phyloP scores from a whole-genome alignment of 1,284 basidiomycete genomes.

The Naganishia liquefaciens region DNA sequence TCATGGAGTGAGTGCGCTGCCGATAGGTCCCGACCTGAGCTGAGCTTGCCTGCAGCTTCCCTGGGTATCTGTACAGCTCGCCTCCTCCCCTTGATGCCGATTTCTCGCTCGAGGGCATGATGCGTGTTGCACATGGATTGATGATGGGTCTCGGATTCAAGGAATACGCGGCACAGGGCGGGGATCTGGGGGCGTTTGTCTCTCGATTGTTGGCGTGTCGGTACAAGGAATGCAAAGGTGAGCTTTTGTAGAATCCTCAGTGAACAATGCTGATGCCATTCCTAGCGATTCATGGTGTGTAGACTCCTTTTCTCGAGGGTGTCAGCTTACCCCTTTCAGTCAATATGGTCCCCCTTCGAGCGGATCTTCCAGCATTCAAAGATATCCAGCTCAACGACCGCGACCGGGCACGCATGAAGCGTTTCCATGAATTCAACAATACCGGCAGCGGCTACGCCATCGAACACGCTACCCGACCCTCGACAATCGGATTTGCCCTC shows the following conservation, averaged over 20 bases:
- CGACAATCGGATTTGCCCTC: slow-evolving; percentile 52
- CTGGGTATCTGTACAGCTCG: slow-evolving; percentile 48
- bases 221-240: slow-evolving; percentile 43
- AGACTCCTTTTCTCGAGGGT: neutral
- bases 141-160: slow-evolving; percentile 51
- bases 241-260: slow-evolving; percentile 18
- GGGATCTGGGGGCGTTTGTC: slow-evolving; percentile 49
- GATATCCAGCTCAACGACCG: slow-evolving; percentile 36
- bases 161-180: slow-evolving; percentile 50
- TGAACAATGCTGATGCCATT: slow-evolving; percentile 1
- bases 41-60: slow-evolving; percentile 44
- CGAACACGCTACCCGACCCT: slow-evolving; percentile 50
- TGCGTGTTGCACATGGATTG: slow-evolving; percentile 44
- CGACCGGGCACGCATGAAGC: slow-evolving; percentile 36
- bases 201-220: slow-evolving; percentile 37
- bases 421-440: slow-evolving; percentile 37
- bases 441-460: slow-evolving; percentile 41
- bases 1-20: slow-evolving; percentile 25
- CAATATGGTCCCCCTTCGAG: slow-evolving; percentile 24
- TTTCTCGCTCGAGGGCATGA: slow-evolving; percentile 43
- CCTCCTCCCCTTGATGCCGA: slow-evolving; percentile 45
- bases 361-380: slow-evolving; percentile 13
- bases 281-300: slow-evolving; percentile 14
- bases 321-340: neutral
- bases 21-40: slow-evolving; percentile 35